Conservation (phyloP, 805 yeast genomes). For the Saccharomycopsis sp. region DNA sequence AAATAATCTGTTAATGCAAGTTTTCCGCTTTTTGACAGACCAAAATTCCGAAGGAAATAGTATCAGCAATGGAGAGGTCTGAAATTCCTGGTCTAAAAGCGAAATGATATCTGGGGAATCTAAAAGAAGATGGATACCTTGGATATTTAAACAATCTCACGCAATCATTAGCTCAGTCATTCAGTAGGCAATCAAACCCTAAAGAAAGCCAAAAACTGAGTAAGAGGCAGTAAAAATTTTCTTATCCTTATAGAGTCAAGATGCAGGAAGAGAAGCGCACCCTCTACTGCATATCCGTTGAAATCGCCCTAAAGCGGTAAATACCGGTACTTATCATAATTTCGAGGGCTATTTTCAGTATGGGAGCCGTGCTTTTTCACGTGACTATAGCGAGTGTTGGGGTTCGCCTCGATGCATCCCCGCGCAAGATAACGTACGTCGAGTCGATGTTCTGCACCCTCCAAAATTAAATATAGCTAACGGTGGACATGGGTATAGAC, state of each 20-base stretch:
- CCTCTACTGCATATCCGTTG: background rate
- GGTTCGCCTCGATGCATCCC: slow-evolving; percentile 1
- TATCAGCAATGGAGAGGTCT: background rate
- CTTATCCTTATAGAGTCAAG: background rate
- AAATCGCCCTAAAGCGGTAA: background rate
- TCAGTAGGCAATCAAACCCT: background rate
- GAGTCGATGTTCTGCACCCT: background rate
- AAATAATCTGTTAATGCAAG: too few species aligned
- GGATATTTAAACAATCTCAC: background rate
- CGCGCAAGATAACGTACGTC: background rate
- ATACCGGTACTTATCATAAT: background rate
- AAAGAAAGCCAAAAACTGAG: background rate
- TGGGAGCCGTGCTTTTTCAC: background rate
- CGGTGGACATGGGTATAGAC: background rate
- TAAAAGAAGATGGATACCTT: background rate
- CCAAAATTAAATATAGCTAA: background rate
- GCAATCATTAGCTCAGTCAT: background rate
- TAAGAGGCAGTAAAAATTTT: background rate
- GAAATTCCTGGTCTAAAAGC: background rate
- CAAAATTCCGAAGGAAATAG: background rate
- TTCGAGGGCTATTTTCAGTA: background rate
- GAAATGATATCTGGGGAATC: background rate
- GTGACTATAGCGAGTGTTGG: background rate
- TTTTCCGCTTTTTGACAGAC: background rate
- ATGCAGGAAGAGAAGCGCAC: background rate